These are phyloP conservation scores for Russula earlei DNA, from an alignment of 768 basidiomycete species.

Conservation along the genomic window DNA sequence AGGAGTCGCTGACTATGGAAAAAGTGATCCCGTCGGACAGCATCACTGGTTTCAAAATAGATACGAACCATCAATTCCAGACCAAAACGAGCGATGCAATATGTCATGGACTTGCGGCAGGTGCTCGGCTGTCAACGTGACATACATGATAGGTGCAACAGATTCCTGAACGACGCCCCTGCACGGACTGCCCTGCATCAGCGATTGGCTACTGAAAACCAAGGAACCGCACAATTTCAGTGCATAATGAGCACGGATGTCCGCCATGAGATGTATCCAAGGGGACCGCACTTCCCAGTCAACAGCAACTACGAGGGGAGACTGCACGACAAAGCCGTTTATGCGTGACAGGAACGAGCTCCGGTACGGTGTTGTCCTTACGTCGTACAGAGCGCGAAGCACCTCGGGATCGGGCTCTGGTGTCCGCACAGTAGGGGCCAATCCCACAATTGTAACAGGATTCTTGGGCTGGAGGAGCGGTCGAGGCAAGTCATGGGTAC, in stretches of 20 bases:
- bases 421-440: conserved; percentile 25
- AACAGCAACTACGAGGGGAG: conserved; percentile 39
- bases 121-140: conserved; percentile 48
- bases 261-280: conserved; percentile 69
- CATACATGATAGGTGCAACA: conserved; percentile 52
- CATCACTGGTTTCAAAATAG: background rate
- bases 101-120: conserved; percentile 65
- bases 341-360: conserved; percentile 60
- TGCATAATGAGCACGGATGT: conserved; percentile 55
- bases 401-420: conserved; percentile 26
- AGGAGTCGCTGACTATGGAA: conserved; percentile 53
- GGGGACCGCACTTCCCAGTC: conserved; percentile 67
- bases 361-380: conserved; percentile 55
- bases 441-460: conserved; percentile 28
- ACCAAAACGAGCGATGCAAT: conserved; percentile 61
- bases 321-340: conserved; percentile 32
- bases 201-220: conserved; percentile 1
- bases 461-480: conserved; percentile 13
- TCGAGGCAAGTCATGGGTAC: conserved; percentile 16
- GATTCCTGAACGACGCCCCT: conserved; percentile 35
- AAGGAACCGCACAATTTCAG: conserved; percentile 41
- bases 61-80: conserved; percentile 58
- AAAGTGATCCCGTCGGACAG: conserved; percentile 3
- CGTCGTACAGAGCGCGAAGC: conserved; percentile 43
- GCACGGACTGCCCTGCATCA: conserved; percentile 39